Base-by-base conservation (phyloP, 495 filamentous ascomycete species). In the Penicillium flavigenum region DNA sequence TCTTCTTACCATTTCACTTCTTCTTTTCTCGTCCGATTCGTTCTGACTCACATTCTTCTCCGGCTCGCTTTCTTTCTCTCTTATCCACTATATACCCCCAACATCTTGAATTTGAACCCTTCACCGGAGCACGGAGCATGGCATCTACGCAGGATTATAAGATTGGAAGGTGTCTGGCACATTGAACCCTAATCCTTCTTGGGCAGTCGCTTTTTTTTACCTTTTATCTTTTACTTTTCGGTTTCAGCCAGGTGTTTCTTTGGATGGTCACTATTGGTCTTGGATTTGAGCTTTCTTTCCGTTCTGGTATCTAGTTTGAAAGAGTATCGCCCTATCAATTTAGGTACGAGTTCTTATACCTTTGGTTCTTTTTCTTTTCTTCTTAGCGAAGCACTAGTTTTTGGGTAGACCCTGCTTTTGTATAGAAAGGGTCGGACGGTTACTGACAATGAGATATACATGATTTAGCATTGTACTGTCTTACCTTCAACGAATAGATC, bases 261-360 rank as follows among this genome's bases (percentile, higher is more conserved):
- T 57, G 36, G 29, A 22, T 38, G 16, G 16, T 39, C n/a, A 39
- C 31, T 12, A 26, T 56, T 14, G 44, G 41, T 55, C 14, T 38
- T 52, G 16, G 10, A n/a, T 34, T 44, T 57, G 29, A 10, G 42
- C 42, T 53, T 26, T n/a, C 27, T 29, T 51, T 43, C 29, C 14
- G 12, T 46, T 54, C 42, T 47, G 36, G 20, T 36, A 57, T 63
- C 63, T 62, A 56, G 58, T 54, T 62, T 58, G 62, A 20, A 44
- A 60, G 58, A 64, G 19, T n/a, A 9, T 52, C 22, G n/a, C 38
- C 10, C 41, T 41, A 60, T 54, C n/a, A 65, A 63, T 63, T 43
- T 29, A 61, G 49, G 54, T 45, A 24, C 54, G 56, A 49, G 41
- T 38, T 44, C 31, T 46, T 22, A 39, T 17, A 11, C 36, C 36